Percentiles rank a stretch among this genome's conserved stretches.
phyloP scores from a whole-genome alignment of 2,329 filamentous ascomycete species.

The Karstenula rhodostoma region DNA sequence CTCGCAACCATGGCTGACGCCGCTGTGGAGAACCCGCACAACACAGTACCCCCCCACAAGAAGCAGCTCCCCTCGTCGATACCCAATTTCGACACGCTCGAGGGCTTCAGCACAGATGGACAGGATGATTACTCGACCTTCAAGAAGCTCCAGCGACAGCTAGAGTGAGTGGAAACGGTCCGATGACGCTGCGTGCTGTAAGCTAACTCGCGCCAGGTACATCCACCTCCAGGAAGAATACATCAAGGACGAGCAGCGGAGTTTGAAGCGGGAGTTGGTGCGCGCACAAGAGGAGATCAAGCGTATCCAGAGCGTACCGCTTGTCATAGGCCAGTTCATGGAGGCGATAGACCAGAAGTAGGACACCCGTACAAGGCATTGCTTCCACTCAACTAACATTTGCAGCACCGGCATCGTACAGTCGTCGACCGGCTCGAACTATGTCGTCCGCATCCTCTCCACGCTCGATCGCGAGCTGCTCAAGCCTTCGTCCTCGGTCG shows the following conservation, averaged over 20 bases:
- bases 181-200: conserved; percentile 12
- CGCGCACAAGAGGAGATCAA: conserved; percentile 99
- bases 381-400: conserved; percentile 23
- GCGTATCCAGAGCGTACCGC: conserved; percentile 95
- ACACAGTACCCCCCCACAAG: conserved; percentile 78
- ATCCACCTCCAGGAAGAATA: conserved; percentile 99
- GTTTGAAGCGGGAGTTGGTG: conserved; percentile 95
- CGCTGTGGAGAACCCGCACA: conserved; percentile 81
- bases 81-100: conserved; percentile 88
- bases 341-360: conserved; percentile 99
- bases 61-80: conserved; percentile 81
- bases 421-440: conserved; percentile 97
- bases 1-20: conserved; percentile 77
- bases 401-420: conserved; percentile 94
- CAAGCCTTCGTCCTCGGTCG: conserved; percentile 97
- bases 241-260: conserved; percentile 99
- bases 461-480: conserved; percentile 98
- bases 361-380: conserved; percentile 35
- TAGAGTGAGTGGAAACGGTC: conserved; percentile 71
- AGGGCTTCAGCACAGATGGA: conserved; percentile 80
- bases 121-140: conserved; percentile 93
- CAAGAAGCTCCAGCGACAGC: conserved; percentile 95
- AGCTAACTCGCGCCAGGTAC: conserved; percentile 65
- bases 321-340: conserved; percentile 99
- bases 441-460: conserved; percentile 96